Conservation (phyloP, 768 basidiomycete genomes). For the Dioszegia aurantiaca region DNA sequence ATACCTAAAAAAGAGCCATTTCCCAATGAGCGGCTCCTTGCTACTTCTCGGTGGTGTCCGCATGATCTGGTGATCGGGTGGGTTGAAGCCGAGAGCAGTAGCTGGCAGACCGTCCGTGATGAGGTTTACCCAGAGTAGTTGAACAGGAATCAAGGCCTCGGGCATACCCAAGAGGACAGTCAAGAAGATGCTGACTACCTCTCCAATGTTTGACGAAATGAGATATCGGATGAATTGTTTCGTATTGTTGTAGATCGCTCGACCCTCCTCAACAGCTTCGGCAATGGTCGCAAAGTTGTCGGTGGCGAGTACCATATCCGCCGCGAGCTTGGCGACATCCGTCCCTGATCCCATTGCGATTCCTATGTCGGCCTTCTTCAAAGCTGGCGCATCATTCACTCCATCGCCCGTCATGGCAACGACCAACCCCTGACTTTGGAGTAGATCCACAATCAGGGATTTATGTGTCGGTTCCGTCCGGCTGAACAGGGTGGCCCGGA, state of each 20-base stretch:
- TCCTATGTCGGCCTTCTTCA: slow-evolving; percentile 96
- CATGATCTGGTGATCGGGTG: slow-evolving; percentile 92
- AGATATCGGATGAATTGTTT: slow-evolving; percentile 99
- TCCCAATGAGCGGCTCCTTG: slow-evolving; percentile 83
- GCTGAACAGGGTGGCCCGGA: slow-evolving; percentile 82
- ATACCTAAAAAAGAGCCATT: slow-evolving; percentile 95
- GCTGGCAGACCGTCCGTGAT: slow-evolving; percentile 93
- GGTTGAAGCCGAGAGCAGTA: slow-evolving; percentile 96
- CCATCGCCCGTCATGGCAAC: slow-evolving; percentile 96
- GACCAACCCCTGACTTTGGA: slow-evolving; percentile 73
- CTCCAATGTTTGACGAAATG: slow-evolving; percentile 93
- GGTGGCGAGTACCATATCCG: slow-evolving; percentile 78
- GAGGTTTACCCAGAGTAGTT: slow-evolving; percentile 97
- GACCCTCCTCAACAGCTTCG: slow-evolving; percentile 91
- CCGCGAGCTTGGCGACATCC: slow-evolving; percentile 95
- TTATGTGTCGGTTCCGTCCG: slow-evolving; percentile 95
- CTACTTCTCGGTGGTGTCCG: slow-evolving; percentile 84
- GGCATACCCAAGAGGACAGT: slow-evolving; percentile 98
- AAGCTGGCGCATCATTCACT: slow-evolving; percentile 94
- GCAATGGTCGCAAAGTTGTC: slow-evolving; percentile 98
- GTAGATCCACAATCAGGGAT: slow-evolving; percentile 85
- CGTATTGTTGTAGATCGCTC: slow-evolving; percentile 98
- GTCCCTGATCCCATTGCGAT: slow-evolving; percentile 99
- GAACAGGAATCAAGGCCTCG: slow-evolving; percentile 96
- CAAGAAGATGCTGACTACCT: slow-evolving; percentile 91